Evolutionary conservation across 208 protist genomes (phyloP).

Genomic region (Crithidia brevicula): DNA sequence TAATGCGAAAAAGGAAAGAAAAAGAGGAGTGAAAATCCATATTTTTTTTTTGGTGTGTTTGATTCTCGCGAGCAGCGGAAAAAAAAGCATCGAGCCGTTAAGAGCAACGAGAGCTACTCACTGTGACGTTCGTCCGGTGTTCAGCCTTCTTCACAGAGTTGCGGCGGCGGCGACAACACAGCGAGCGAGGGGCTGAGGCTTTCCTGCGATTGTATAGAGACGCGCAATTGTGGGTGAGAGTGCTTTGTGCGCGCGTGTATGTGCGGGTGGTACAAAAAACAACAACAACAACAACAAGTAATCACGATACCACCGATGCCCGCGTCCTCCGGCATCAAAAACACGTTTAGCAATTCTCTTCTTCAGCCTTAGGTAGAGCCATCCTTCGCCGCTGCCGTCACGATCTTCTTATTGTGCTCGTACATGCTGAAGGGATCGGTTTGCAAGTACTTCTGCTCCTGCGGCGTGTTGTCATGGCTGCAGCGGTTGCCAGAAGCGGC

Average conservation of each 20-base stretch:
- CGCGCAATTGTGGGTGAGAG: too few relatives aligned
- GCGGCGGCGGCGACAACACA: too few relatives aligned
- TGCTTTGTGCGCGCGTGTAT: too few relatives aligned
- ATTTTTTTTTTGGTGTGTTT: background rate
- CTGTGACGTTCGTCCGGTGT: too few relatives aligned
- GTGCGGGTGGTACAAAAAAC: too few relatives aligned
- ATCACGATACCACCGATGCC: too few relatives aligned
- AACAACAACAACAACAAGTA: too few relatives aligned
- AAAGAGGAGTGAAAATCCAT: background rate
- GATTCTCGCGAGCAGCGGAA: background rate
- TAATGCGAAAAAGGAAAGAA: background rate
- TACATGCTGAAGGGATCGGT: slow-evolving; percentile 58
- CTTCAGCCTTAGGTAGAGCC: background rate
- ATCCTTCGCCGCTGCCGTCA: slow-evolving; percentile 1
- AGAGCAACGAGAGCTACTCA: background rate
- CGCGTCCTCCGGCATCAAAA: background rate
- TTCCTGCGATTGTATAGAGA: too few relatives aligned
- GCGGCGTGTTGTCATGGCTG: slow-evolving; percentile 50
- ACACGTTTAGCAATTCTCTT: background rate
- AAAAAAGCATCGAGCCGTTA: background rate
- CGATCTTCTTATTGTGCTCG: slow-evolving; percentile 48
- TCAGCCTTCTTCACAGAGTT: too few relatives aligned
- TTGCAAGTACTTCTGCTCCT: slow-evolving; percentile 50
- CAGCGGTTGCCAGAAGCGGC: slow-evolving; percentile 13
- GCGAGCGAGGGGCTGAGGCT: too few relatives aligned